Evolutionary conservation across 495 filamentous ascomycete species (phyloP), one percentile per base, ranked within the genome.

Genomic region (Penicillium atrosanguineum): DNA sequence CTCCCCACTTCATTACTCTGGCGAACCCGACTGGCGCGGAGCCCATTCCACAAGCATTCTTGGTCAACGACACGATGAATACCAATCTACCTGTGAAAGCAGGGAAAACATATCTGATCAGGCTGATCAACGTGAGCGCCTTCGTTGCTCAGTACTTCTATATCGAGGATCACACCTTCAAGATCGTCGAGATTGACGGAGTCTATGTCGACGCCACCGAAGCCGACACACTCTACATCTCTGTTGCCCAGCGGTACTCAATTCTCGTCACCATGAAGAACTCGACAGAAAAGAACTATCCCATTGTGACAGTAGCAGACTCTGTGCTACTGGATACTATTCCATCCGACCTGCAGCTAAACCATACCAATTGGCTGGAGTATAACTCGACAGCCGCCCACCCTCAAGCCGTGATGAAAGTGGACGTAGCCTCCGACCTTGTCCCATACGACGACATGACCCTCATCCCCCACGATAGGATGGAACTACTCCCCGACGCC

Each of bases 71-170:
- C 42, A 85, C 78, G 0, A 61, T 75, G 49, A 75, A 84, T 50
- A 64, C 76, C 3, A 79, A 73, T n/a, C 63, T 91, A 19, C 53
- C 76, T 3, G 80, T 93, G 1, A 59, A 83, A 49, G 81, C 90
- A 0, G 85, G 84, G 11, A 92, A 86, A 64, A 95, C 89, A 0
- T 96, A 96, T 53, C 73, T 92, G 12, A 78, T 96, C 63, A 84
- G 85, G 14, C 74, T 93, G 50, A 69, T 90, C 64, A 94, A 94
- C 64, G 84, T 89, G 40, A 85, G 81, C 4, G 86, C 85, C 14
- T 90, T 90, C 64, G 79, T 85, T 50, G 80, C 88, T 63, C 69
- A 91, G 58, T 89, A 87, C 79, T 83, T 92, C 69, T 89, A 85
- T 78, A 84, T 92, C 63, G 85, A 90, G 51, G 84, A 81, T 6